Conservation (phyloP, 768 basidiomycete genomes). For the Boletus vermiculosoides region DNA sequence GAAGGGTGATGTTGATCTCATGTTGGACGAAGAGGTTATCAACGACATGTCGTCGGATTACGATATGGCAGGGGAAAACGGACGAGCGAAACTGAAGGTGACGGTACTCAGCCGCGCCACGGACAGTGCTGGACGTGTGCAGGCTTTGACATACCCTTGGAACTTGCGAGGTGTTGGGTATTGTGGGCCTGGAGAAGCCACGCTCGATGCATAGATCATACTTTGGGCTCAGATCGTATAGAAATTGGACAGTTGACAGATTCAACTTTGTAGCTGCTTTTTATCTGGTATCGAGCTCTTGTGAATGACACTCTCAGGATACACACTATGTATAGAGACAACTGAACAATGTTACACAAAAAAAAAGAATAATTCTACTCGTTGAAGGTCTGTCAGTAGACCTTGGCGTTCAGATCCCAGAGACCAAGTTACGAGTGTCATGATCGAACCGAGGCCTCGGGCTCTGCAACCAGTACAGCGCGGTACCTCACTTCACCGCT, state of each 20-base stretch:
- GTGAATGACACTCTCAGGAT: neutral
- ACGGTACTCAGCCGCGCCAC: conserved; percentile 48
- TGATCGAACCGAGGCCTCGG: neutral
- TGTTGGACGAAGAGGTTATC: conserved; percentile 22
- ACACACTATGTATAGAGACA: neutral
- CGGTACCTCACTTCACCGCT: conserved; percentile 22
- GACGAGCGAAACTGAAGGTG: conserved; percentile 12
- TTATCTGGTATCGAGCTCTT: neutral
- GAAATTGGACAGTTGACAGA: neutral
- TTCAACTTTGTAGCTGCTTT: neutral
- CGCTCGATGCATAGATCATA: neutral
- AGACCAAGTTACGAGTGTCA: neutral
- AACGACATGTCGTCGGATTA: conserved; percentile 5
- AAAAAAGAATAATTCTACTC: neutral
- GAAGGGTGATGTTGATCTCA: conserved; percentile 48
- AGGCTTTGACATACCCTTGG: conserved; percentile 53
- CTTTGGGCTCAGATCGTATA: neutral
- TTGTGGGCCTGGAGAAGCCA: conserved; percentile 30
- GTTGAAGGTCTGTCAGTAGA: neutral
- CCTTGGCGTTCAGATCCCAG: neutral
- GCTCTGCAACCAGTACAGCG: conserved; percentile 22
- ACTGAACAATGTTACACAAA: neutral
- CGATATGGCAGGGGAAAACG: conserved; percentile 6
- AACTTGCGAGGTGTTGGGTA: conserved; percentile 65
- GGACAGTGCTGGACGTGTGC: conserved; percentile 48